Evolutionary conservation across 371 early-diverging fungal species (phyloP).

Genomic region (Syncephalis plumigaleata): DNA sequence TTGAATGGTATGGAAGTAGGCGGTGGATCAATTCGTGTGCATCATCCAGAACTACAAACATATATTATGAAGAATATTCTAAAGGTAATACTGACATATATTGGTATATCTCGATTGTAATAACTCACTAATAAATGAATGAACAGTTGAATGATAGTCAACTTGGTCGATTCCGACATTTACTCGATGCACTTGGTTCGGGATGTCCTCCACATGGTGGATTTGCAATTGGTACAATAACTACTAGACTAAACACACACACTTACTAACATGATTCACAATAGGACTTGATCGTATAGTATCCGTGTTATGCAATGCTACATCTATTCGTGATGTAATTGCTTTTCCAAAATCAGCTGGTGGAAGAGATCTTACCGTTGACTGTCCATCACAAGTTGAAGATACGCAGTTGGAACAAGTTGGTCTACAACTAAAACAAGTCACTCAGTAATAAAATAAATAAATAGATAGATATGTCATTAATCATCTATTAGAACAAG

Average conservation of each 20-base stretch:
- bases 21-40: constrained; percentile 83
- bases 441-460: no score
- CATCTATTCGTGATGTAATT: constrained; percentile 78
- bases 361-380: constrained; percentile 70
- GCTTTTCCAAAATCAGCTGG: constrained; percentile 80
- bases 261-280: neutral
- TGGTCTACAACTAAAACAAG: no score
- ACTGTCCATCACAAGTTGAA: constrained; percentile 33
- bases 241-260: neutral
- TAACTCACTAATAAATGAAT: no score
- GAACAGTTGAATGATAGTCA: constrained; percentile 22
- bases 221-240: constrained; percentile 48
- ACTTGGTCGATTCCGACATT: constrained; percentile 52
- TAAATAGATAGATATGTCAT: no score
- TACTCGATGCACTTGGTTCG: constrained; percentile 58
- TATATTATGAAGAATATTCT: constrained; percentile 54
- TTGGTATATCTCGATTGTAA: neutral
- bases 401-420: no score
- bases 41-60: constrained; percentile 57
- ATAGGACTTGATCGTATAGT: constrained; percentile 71
- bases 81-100: constrained; percentile 14
- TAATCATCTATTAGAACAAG: no score
- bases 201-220: constrained; percentile 92
- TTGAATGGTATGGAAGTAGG: constrained; percentile 85
- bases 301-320: constrained; percentile 48